These are phyloP conservation scores for Benincasa hispida DNA, from an alignment of 306 rosid genomes.

Conservation along the genomic window DNA sequence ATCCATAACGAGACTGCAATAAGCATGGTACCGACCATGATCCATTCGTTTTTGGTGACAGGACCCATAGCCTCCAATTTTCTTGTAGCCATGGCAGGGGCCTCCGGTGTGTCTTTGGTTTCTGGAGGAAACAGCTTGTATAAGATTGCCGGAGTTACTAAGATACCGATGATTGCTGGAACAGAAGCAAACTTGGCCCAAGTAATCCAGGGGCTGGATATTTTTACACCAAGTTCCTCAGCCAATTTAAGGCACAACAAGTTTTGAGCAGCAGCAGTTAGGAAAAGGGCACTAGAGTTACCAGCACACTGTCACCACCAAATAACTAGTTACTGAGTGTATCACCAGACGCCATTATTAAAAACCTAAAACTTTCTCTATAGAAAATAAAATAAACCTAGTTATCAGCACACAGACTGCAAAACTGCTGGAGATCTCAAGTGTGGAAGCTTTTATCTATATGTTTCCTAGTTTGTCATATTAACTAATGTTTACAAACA, in stretches of 20 bases:
- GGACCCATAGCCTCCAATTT: constrained; percentile 79
- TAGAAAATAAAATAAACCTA: background rate
- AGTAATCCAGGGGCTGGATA: constrained; percentile 75
- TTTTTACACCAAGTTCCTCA: constrained; percentile 65
- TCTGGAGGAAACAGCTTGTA: constrained; percentile 86
- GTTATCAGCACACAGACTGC: background rate
- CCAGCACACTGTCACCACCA: constrained; percentile 68
- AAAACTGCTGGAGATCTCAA: background rate
- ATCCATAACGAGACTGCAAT: constrained; percentile 92
- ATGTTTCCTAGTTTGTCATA: background rate
- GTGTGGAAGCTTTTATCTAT: background rate
- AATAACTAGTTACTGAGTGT: constrained; percentile 14
- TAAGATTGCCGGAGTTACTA: constrained; percentile 65
- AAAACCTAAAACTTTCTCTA: background rate
- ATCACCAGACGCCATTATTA: constrained; percentile 8
- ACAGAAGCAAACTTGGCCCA: constrained; percentile 89
- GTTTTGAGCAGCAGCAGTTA: constrained; percentile 99
- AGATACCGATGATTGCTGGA: constrained; percentile 60
- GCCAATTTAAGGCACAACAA: constrained; percentile 78
- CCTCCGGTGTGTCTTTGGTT: constrained; percentile 89
- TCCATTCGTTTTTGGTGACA: constrained; percentile 58
- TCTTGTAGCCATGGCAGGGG: constrained; percentile 82
- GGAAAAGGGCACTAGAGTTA: constrained; percentile 97
- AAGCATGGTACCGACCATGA: constrained; percentile 87
- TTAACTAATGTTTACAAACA: background rate